Conservation (phyloP, 2,329 filamentous ascomycete species). For the Erysiphe pulchra region DNA sequence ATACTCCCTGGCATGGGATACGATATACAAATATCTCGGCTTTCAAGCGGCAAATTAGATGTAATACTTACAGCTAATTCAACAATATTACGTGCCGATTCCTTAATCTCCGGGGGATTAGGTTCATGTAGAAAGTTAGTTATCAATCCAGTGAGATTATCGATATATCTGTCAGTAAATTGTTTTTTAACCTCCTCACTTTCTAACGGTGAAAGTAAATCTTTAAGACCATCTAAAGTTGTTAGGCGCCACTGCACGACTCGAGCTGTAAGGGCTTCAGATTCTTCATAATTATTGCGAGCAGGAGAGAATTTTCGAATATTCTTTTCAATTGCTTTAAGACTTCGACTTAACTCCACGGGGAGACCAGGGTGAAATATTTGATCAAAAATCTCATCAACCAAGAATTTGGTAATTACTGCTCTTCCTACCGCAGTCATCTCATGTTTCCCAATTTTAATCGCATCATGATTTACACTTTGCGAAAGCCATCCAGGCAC, state of each 20-base stretch:
- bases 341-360: constrained; percentile 41
- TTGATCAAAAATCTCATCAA: constrained; percentile 72
- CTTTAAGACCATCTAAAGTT: constrained; percentile 71
- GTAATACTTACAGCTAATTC: constrained; percentile 73
- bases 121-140: constrained; percentile 53
- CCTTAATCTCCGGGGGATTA: constrained; percentile 57
- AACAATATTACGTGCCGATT: constrained; percentile 74
- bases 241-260: constrained; percentile 83
- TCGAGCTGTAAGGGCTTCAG: constrained; percentile 65
- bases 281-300: constrained; percentile 58
- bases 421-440: constrained; percentile 91
- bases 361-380: constrained; percentile 86
- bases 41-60: constrained; percentile 69
- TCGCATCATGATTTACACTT: constrained; percentile 63
- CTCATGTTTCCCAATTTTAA: constrained; percentile 75
- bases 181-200: constrained; percentile 38
- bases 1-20: constrained; percentile 58
- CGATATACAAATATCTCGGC: constrained; percentile 65
- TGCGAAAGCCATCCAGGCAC: constrained; percentile 59
- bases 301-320: constrained; percentile 56
- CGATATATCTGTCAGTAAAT: constrained; percentile 45
- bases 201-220: constrained; percentile 37
- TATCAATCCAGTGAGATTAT: constrained; percentile 40
- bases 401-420: constrained; percentile 68
- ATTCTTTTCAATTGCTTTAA: constrained; percentile 73